phyloP scores from a whole-genome alignment of 1,284 basidiomycete genomes.

The Cryptococcus maquisensis region DNA sequence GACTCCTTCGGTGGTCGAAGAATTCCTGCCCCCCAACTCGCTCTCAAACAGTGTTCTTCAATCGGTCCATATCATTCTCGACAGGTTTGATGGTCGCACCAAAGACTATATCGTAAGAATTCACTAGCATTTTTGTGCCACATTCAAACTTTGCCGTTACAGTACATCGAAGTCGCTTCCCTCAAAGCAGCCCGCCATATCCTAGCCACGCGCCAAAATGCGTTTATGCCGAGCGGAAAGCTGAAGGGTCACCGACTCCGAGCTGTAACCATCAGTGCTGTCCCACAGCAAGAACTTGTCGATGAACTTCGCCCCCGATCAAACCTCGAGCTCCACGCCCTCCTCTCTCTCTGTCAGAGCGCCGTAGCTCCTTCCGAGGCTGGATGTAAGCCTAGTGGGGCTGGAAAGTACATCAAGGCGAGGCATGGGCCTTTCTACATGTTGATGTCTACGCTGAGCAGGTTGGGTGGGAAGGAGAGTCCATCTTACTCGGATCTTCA shows the following conservation, averaged over 20 bases:
- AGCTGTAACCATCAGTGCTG: constrained; percentile 44
- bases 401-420: constrained; percentile 41
- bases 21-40: constrained; percentile 37
- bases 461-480: constrained; percentile 30
- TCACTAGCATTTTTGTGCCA: neutral
- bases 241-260: constrained; percentile 32
- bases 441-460: constrained; percentile 40
- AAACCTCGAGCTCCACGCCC: constrained; percentile 31
- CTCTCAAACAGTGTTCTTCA: constrained; percentile 31
- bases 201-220: constrained; percentile 43
- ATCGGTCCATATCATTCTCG: constrained; percentile 47
- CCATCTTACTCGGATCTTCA: constrained; percentile 44
- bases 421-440: constrained; percentile 45
- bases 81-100: constrained; percentile 42
- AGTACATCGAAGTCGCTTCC: constrained; percentile 46
- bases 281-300: constrained; percentile 36
- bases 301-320: constrained; percentile 41
- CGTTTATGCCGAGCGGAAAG: constrained; percentile 39
- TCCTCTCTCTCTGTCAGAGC: constrained; percentile 43
- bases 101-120: constrained; percentile 46
- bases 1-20: constrained; percentile 39
- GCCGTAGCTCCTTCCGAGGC: constrained; percentile 22
- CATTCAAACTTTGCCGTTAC: neutral
- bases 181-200: constrained; percentile 33
- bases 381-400: constrained; percentile 20